phyloP scores from a whole-genome alignment of 176 grass and related monocot genomes.

The Chrysopogon serrulatus region DNA sequence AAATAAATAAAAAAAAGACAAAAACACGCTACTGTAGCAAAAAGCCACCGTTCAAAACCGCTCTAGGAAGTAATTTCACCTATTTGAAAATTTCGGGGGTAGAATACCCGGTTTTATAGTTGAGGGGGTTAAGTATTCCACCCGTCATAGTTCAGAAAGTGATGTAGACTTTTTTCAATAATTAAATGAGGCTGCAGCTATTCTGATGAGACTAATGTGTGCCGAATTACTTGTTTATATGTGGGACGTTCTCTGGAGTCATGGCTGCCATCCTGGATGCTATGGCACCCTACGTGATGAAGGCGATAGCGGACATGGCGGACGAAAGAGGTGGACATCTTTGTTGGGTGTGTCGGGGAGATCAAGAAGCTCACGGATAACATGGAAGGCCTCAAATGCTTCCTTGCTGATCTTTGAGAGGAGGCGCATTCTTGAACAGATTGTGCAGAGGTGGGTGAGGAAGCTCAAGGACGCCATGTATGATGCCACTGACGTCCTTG shows the following conservation, averaged over 20 bases:
- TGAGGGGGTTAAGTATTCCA: no score
- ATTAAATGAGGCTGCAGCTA: no score
- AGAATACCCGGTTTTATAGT: no score
- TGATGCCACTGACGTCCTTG: constrained; percentile 37
- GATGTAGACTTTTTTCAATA: no score
- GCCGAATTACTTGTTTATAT: neutral
- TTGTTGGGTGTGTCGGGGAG: constrained; percentile 11
- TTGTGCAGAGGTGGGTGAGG: neutral
- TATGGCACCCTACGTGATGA: neutral
- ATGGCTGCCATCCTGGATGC: constrained; percentile 28
- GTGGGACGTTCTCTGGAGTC: neutral
- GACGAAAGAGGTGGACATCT: neutral
- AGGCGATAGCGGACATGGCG: neutral
- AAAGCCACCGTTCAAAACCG: no score
- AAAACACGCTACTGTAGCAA: no score
- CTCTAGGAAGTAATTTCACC: no score
- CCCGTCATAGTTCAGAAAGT: no score
- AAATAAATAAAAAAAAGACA: no score
- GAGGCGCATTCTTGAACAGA: neutral
- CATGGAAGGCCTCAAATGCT: neutral
- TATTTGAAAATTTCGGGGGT: no score
- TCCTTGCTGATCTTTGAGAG: constrained; percentile 4
- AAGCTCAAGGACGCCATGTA: constrained; percentile 34
- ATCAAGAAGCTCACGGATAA: constrained; percentile 3
- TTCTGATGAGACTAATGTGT: neutral